phyloP scores from a whole-genome alignment of 768 basidiomycete genomes.

The Paxillus ammoniavirescens region DNA sequence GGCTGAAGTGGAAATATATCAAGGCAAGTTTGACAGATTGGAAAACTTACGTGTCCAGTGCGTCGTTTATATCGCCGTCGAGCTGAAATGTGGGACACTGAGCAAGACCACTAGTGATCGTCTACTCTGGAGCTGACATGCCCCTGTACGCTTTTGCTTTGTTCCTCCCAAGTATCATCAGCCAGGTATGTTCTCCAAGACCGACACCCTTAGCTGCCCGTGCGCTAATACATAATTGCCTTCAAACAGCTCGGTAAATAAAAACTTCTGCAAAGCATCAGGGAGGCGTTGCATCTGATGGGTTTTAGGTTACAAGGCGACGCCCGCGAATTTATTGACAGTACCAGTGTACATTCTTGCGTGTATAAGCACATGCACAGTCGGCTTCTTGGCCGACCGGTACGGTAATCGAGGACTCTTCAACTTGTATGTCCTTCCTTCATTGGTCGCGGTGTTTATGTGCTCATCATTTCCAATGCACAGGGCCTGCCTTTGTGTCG shows the following conservation, averaged over 20 bases:
- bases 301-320: conserved; percentile 59
- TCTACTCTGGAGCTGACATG: conserved; percentile 57
- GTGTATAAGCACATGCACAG: conserved; percentile 59
- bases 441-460: not conserved
- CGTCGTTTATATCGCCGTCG: not conserved
- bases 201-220: not conserved
- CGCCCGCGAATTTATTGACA: conserved; percentile 71
- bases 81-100: not conserved
- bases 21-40: conserved; percentile 60
- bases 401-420: conserved; percentile 58
- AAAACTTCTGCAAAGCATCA: not conserved
- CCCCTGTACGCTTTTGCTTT: conserved; percentile 77
- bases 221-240: not conserved
- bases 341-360: conserved; percentile 77
- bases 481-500: conserved; percentile 28
- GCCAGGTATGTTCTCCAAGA: conserved; percentile 42
- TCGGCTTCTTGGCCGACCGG: conserved; percentile 64
- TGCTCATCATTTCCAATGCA: not conserved
- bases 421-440: conserved; percentile 50
- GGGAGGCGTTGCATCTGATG: not conserved
- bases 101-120: conserved; percentile 41
- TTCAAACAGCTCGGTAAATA: conserved; percentile 39
- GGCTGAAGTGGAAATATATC: conserved; percentile 56
- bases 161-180: conserved; percentile 80
- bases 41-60: conserved; percentile 61